Percentiles rank a stretch among this genome's conserved stretches.
These are phyloP conservation scores for Barnettozyma hawaiiensis DNA, from an alignment of 1,139 yeast species.

Conservation along the genomic window DNA sequence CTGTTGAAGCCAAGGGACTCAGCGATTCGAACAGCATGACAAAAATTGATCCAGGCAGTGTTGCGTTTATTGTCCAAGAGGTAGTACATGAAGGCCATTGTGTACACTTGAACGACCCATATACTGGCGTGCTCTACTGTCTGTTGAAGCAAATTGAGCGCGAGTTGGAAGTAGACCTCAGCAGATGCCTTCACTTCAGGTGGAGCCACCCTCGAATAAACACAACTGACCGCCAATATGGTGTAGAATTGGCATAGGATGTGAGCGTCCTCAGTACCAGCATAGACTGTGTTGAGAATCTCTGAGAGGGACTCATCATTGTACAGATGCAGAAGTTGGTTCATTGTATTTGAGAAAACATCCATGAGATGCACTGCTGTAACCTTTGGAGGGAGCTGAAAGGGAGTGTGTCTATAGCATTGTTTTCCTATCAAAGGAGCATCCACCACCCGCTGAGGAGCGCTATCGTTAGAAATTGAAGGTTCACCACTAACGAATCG, in stretches of 20 bases:
- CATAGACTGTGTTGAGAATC: background rate
- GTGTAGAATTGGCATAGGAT: background rate
- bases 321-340: background rate
- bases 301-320: background rate
- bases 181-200: background rate
- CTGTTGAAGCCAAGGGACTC: slow-evolving; percentile 29
- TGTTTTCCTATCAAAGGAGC: background rate
- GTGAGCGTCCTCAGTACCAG: background rate
- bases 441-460: background rate
- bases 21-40: slow-evolving; percentile 29
- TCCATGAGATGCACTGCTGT: background rate
- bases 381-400: background rate
- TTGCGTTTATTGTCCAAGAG: slow-evolving; percentile 33
- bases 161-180: slow-evolving; percentile 30
- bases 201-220: background rate
- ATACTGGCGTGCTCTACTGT: slow-evolving; percentile 34
- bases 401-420: background rate
- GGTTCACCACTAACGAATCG: background rate
- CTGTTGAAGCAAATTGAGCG: slow-evolving; percentile 28
- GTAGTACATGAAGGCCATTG: slow-evolving; percentile 34
- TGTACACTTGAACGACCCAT: slow-evolving; percentile 37
- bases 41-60: slow-evolving; percentile 35
- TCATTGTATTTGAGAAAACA: background rate
- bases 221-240: background rate
- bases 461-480: background rate